Evolutionary conservation across 495 filamentous ascomycete genomes (phyloP).

Genomic region (Thermochaetoides thermophila): DNA sequence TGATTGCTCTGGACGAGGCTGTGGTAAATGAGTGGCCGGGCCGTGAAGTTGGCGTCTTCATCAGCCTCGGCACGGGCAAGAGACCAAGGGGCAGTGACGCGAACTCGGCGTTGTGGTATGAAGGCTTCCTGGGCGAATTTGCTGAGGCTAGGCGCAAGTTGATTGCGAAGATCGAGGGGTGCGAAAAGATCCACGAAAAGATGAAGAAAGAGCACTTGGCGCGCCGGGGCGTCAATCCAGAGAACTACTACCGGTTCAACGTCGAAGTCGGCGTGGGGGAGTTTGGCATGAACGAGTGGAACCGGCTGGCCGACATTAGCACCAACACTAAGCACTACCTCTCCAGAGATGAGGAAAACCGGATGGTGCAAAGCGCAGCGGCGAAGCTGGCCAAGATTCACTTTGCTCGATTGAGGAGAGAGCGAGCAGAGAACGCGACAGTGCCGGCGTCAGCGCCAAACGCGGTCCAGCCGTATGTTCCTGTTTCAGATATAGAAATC

Average conservation of each 20-base stretch:
- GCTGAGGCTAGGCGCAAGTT: constrained; percentile 75
- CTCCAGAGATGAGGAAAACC: constrained; percentile 52
- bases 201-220: constrained; percentile 65
- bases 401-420: constrained; percentile 38
- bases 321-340: constrained; percentile 81
- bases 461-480: constrained; percentile 9
- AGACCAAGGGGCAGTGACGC: constrained; percentile 57
- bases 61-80: constrained; percentile 87
- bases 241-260: constrained; percentile 95
- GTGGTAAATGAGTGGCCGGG: constrained; percentile 88
- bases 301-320: constrained; percentile 80
- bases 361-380: constrained; percentile 58
- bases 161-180: constrained; percentile 84
- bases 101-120: constrained; percentile 70
- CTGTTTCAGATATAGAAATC: constrained; percentile 20
- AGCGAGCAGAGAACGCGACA: constrained; percentile 14
- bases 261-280: constrained; percentile 95
- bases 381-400: constrained; percentile 77
- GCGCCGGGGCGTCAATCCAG: constrained; percentile 63
- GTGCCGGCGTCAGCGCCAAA: constrained; percentile 17
- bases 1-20: constrained; percentile 77
- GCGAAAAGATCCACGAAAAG: constrained; percentile 74
- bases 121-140: constrained; percentile 81
- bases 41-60: constrained; percentile 73
- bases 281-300: constrained; percentile 98